phyloP scores from a whole-genome alignment of 1,284 basidiomycete species.

The Irpex sp. region DNA sequence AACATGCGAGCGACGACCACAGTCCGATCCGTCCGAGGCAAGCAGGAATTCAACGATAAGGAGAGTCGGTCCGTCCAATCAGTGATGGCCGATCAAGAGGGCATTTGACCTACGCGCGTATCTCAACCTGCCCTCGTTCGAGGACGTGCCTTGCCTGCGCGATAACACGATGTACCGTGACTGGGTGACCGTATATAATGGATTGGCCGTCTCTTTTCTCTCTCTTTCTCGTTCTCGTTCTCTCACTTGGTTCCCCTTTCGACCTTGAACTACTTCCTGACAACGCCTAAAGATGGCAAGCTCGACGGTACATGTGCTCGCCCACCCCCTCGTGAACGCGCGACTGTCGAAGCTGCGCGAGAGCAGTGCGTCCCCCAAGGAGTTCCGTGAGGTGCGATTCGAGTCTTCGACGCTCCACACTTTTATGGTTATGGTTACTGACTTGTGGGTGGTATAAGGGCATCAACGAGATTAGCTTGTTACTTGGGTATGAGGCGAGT shows the following conservation, averaged over 20 bases:
- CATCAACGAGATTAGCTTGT: slow-evolving; percentile 66
- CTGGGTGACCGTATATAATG: not conserved
- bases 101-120: not conserved
- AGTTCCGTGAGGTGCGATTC: slow-evolving; percentile 70
- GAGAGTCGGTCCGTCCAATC: too few species aligned
- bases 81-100: too few species aligned
- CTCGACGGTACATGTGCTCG: slow-evolving; percentile 48
- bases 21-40: too few species aligned
- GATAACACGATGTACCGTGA: not conserved
- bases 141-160: not conserved
- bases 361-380: slow-evolving; percentile 59
- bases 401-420: too few species aligned
- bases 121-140: not conserved
- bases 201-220: not conserved
- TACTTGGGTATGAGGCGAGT: slow-evolving; percentile 76
- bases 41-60: too few species aligned
- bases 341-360: slow-evolving; percentile 71
- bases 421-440: not conserved
- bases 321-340: slow-evolving; percentile 72
- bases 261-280: too few species aligned
- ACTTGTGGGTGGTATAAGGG: slow-evolving; percentile 35
- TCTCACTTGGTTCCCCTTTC: not conserved
- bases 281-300: not conserved
- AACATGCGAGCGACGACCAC: too few species aligned
- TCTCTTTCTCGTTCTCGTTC: not conserved